Percentiles rank a stretch among this genome's conserved stretches.
These are phyloP conservation scores for Penicillium riverlandense DNA, from an alignment of 495 filamentous ascomycete species.

Conservation along the genomic window DNA sequence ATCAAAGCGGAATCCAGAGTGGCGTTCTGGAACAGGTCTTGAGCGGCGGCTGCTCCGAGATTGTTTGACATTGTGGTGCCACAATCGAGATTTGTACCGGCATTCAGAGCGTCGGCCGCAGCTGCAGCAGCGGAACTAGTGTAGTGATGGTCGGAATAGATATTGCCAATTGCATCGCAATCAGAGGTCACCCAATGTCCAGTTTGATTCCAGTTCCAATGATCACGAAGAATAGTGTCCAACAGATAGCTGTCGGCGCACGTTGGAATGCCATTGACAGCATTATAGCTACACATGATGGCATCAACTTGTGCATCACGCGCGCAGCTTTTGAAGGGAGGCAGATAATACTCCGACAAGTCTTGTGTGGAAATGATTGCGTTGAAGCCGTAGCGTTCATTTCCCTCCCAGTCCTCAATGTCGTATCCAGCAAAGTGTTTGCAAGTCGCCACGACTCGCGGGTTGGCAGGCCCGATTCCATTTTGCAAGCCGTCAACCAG, in stretches of 20 bases:
- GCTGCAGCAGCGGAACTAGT: conserved; percentile 35
- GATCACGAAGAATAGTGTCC: conserved; percentile 49
- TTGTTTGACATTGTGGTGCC: conserved; percentile 47
- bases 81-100: conserved; percentile 57
- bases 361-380: conserved; percentile 50
- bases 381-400: conserved; percentile 47
- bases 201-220: conserved; percentile 35
- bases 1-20: conserved; percentile 47
- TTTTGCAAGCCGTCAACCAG: conserved; percentile 57
- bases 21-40: conserved; percentile 39
- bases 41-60: conserved; percentile 39
- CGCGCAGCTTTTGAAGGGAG: conserved; percentile 24
- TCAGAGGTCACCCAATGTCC: conserved; percentile 50
- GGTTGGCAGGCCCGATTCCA: conserved; percentile 29
- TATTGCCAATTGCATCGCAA: conserved; percentile 51
- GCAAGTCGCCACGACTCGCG: conserved; percentile 53
- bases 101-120: conserved; percentile 45
- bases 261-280: conserved; percentile 52
- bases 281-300: conserved; percentile 57
- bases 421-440: conserved; percentile 65
- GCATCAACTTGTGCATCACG: conserved; percentile 49
- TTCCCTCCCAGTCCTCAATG: conserved; percentile 51
- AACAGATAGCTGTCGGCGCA: conserved; percentile 50
- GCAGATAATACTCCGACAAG: conserved; percentile 45
- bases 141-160: conserved; percentile 50